Base-by-base conservation (phyloP, 352 stramenopile genomes). In the Thalassiosira ordinaria region DNA sequence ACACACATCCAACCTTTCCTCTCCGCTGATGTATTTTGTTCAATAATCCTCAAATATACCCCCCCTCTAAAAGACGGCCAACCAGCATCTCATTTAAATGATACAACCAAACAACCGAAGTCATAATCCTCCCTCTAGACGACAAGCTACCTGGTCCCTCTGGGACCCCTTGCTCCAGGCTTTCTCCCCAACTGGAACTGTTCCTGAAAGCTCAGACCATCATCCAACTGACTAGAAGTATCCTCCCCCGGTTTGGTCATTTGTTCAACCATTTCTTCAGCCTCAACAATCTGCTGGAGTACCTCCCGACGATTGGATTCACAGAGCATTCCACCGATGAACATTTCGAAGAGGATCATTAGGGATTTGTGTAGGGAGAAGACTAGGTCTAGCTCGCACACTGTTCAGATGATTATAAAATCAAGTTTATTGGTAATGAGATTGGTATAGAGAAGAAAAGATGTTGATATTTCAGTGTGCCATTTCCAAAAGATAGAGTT, bases 271-370 rank as follows among this genome's bases (percentile, higher is more conserved):
- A 93, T 73, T 66, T 92, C 84, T 78, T 93, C 89, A n/a, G 86
- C 89, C 73, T 93, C 89, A 9, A 89, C 78, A 76, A 93, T 93
- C 49, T 87, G 53, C 69, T 94, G 91, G 39, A 94, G 64, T 29
- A 93, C 86, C 80, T 94, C 88, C 16, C 83, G 64, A 46, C 89
- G 87, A 62, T 89, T 94, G 22, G 68, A 84, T 79, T 94, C 88
- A 51, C 83, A 91, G 9, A 94, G 61, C 78, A 91, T 91, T 27
- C 89, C 89, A 41, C 86, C 89, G 68, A 94, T 90, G 57, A 94
- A 92, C 84, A 93, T 92, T 87, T 94, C 86, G 78, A 93, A 91
- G 22, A 92, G 80, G 80, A 92, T 92, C 64, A 88, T 80, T 2
- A 92, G 75, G 27, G 85, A 91, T 63, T 93, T 93, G 67, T 93